These are phyloP conservation scores for Zygnema circumcarinatum DNA, from an alignment of 139 green algal genomes.

Conservation along the genomic window DNA sequence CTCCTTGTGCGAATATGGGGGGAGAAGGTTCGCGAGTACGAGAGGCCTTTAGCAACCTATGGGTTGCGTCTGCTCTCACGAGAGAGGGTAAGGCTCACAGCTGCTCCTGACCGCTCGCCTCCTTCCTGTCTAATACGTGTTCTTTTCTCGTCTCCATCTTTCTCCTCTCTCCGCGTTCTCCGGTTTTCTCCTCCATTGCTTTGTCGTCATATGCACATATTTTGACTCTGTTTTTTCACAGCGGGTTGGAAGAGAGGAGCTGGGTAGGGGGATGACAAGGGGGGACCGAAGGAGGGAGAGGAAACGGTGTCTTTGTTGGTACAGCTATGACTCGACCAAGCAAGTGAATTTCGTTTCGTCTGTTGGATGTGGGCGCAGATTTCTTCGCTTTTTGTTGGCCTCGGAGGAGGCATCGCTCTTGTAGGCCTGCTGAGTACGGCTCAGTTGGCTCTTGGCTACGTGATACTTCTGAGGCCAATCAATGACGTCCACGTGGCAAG, in stretches of 20 bases:
- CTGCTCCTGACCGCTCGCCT: neutral
- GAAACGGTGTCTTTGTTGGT: too few species aligned
- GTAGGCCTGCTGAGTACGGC: neutral
- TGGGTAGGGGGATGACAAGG: too few species aligned
- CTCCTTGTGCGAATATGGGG: constrained; percentile 50
- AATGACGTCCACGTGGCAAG: neutral
- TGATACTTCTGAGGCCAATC: neutral
- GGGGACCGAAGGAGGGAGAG: too few species aligned
- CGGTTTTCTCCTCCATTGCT: neutral
- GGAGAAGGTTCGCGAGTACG: constrained; percentile 20
- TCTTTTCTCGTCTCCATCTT: neutral
- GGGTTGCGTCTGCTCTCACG: constrained; percentile 7
- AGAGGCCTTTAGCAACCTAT: constrained; percentile 7
- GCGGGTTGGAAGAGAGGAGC: too few species aligned
- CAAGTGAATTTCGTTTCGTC: too few species aligned
- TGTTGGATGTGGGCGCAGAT: too few species aligned
- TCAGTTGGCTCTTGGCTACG: constrained; percentile 1
- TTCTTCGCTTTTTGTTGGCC: neutral
- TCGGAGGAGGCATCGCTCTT: neutral
- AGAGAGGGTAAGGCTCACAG: neutral
- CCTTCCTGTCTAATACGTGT: neutral
- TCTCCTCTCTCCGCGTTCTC: too few species aligned
- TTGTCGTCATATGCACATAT: neutral
- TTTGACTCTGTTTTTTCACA: neutral
- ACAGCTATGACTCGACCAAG: too few species aligned